Percentiles rank a stretch among this genome's conserved stretches.
Evolutionary conservation across 2,329 filamentous ascomycete species (phyloP).

Genomic region (Nothopassalora personata): DNA sequence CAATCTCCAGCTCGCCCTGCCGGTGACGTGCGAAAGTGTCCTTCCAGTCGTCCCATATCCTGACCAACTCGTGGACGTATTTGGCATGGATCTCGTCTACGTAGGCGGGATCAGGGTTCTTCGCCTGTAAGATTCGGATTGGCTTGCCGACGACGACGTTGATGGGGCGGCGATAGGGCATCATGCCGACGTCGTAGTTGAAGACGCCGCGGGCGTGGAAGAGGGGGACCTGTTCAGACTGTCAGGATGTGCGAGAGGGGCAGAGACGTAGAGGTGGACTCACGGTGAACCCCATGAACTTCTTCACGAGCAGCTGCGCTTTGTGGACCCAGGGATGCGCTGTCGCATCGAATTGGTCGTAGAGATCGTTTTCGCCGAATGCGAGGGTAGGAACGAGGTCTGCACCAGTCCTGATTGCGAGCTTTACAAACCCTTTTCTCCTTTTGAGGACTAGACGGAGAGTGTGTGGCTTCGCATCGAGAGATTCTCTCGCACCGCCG

Average conservation of each 20-base stretch:
- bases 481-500: slow-evolving; percentile 84
- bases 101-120: slow-evolving; percentile 65
- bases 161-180: slow-evolving; percentile 84
- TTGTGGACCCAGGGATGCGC: slow-evolving; percentile 74
- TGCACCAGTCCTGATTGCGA: slow-evolving; percentile 86
- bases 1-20: slow-evolving; percentile 61
- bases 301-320: slow-evolving; percentile 78
- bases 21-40: slow-evolving; percentile 63
- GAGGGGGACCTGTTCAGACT: slow-evolving; percentile 62
- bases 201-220: slow-evolving; percentile 89
- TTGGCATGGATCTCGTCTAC: slow-evolving; percentile 73
- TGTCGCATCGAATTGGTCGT: slow-evolving; percentile 77
- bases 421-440: slow-evolving; percentile 88
- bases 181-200: slow-evolving; percentile 94
- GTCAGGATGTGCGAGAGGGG: slow-evolving; percentile 60
- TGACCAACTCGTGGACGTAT: slow-evolving; percentile 70
- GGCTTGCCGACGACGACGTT: slow-evolving; percentile 86
- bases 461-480: slow-evolving; percentile 75
- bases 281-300: slow-evolving; percentile 83
- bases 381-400: slow-evolving; percentile 87
- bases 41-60: slow-evolving; percentile 73
- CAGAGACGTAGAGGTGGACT: slow-evolving; percentile 50
- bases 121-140: slow-evolving; percentile 60
- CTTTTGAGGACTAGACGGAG: slow-evolving; percentile 73
- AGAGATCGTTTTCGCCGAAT: slow-evolving; percentile 94